These are phyloP conservation scores for Toxoplasma gondii DNA, from an alignment of 169 alveolate species.

Conservation along the genomic window DNA sequence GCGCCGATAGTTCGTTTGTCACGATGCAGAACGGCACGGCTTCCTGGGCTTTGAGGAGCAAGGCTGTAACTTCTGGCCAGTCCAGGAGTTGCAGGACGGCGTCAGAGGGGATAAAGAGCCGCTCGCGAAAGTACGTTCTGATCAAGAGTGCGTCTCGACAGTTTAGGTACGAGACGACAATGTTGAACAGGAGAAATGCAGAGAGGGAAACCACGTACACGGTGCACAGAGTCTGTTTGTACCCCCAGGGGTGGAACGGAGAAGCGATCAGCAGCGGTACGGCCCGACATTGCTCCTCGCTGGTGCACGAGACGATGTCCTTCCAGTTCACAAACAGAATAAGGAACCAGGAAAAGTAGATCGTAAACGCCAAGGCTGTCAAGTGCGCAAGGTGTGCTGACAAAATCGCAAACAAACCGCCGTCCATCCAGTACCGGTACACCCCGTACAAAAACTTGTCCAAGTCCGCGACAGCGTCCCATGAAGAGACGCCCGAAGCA, in stretches of 20 bases:
- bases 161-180: background rate
- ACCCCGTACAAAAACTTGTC: constrained; percentile 33
- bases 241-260: constrained; percentile 36
- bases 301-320: constrained; percentile 40
- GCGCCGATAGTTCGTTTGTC: constrained; percentile 60
- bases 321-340: constrained; percentile 60
- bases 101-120: constrained; percentile 50
- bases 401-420: constrained; percentile 41
- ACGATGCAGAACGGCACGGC: constrained; percentile 57
- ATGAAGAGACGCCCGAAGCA: background rate
- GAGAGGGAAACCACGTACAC: constrained; percentile 26
- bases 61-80: constrained; percentile 49
- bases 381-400: constrained; percentile 44
- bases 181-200: background rate
- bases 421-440: constrained; percentile 52
- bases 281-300: constrained; percentile 36
- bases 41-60: constrained; percentile 28
- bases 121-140: background rate
- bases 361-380: constrained; percentile 52
- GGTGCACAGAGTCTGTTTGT: constrained; percentile 10
- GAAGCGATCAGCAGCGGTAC: constrained; percentile 34
- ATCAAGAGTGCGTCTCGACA: constrained; percentile 19
- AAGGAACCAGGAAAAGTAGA: constrained; percentile 38
- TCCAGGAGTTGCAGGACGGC: constrained; percentile 36
- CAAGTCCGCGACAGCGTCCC: constrained; percentile 10